Base-by-base conservation (phyloP, 2,329 filamentous ascomycete genomes). In the Cladosporium colombiae region DNA sequence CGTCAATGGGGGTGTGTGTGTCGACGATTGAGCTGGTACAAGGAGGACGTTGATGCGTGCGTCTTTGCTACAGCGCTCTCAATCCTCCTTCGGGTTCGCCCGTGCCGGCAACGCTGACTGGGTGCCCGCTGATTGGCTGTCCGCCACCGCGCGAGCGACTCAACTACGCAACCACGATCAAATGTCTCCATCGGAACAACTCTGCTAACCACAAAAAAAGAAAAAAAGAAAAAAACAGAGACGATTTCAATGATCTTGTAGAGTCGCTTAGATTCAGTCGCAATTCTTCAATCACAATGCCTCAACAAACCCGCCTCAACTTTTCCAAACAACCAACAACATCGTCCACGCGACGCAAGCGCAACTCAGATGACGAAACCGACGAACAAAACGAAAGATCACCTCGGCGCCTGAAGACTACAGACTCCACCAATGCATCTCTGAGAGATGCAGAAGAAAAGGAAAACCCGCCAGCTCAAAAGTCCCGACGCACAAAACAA, bases 1-100 rank as follows among this genome's bases (percentile, higher is more conserved):
- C 61, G 61, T 63, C 61, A 63, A 63, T 63, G 61, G 61, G 50
- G 61, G 50, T 63, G 55, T 55, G 56, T 65, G 62, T 65, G 62
- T 65, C 61, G 62, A 65, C 56, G 62, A 65, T 65, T 56, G 55
- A n/a, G 23, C 37, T 44, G 44, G 46, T 65, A 55, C 62, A 63
- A 40, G 61, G 61, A 63, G 61, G 61, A 35, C 50, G 61, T 63
- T 63, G 61, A 62, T 52, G 60, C 50, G 50, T 29, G 59, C 52
- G 52, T 31, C 52, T 55, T 55, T 55, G 52, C 52, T 55, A 11
- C 50, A 46, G 40, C 40, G 40, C 40, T 46, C 40, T 46, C 40
- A 46, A 21, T 46, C 40, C 40, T 46, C 40, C 40, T 46, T 46
- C 40, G 40, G 40, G 40, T 46, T 21, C 40, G 10, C 7, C 40